Conservation (phyloP, 2,329 filamentous ascomycete genomes). For the Nigrospora sphaerica region DNA sequence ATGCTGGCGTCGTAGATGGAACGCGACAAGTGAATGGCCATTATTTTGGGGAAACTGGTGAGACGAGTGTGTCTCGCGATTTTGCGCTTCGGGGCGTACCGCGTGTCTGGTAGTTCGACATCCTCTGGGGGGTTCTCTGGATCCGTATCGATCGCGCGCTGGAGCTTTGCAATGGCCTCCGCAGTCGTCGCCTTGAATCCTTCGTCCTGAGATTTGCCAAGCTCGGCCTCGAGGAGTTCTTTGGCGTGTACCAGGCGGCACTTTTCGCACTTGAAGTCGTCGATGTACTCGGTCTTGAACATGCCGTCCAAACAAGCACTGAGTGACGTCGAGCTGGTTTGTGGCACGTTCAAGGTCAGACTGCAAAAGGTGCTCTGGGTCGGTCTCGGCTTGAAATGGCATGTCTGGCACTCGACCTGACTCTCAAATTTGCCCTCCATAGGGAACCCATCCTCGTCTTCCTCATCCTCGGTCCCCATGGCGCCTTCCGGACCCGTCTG, state of each 20-base stretch:
- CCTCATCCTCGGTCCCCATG: constrained; percentile 24
- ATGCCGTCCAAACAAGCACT: constrained; percentile 88
- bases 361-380: constrained; percentile 83
- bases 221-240: constrained; percentile 52
- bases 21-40: constrained; percentile 86
- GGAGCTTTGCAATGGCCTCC: constrained; percentile 57
- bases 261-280: constrained; percentile 93
- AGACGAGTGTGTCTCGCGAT: constrained; percentile 88
- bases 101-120: constrained; percentile 67
- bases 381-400: constrained; percentile 81
- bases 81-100: constrained; percentile 68
- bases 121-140: constrained; percentile 71
- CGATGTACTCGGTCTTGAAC: constrained; percentile 91
- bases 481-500: constrained; percentile 6
- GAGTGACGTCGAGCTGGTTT: constrained; percentile 71
- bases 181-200: constrained; percentile 43
- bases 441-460: constrained; percentile 70
- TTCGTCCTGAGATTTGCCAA: constrained; percentile 46
- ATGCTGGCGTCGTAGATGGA: constrained; percentile 79
- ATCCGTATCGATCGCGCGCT: constrained; percentile 66
- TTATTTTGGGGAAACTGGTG: constrained; percentile 77
- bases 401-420: constrained; percentile 89
- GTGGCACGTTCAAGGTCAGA: constrained; percentile 84
- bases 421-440: constrained; percentile 89
- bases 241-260: constrained; percentile 81